Conservation (phyloP, 352 stramenopile genomes). For the Aphanomyces euteiches region DNA sequence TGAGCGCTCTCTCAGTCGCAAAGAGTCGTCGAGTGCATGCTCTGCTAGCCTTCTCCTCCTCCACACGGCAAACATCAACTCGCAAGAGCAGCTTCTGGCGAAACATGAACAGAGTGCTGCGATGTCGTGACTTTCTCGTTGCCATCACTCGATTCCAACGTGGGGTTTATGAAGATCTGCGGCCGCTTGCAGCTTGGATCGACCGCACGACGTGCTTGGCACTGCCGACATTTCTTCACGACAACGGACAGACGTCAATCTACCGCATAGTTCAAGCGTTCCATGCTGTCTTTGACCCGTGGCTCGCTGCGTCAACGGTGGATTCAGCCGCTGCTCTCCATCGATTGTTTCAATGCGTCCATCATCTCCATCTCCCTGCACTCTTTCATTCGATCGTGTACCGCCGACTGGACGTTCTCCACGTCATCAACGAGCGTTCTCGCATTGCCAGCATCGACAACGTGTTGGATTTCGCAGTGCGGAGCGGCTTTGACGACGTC, state of each 20-base stretch:
- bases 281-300: neutral
- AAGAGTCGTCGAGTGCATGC: too few relatives aligned
- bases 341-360: neutral
- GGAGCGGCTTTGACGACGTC: neutral
- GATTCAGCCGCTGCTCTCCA: neutral
- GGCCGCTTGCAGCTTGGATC: neutral
- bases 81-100: too few relatives aligned
- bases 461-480: neutral
- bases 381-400: neutral
- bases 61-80: too few relatives aligned
- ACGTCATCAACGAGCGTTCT: neutral
- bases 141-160: neutral
- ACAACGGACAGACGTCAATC: neutral
- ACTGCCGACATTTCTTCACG: neutral
- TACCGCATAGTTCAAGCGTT: conserved; percentile 1
- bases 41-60: too few relatives aligned
- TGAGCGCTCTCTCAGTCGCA: too few relatives aligned
- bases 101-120: neutral
- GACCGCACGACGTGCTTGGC: neutral
- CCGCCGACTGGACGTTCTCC: neutral
- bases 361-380: neutral
- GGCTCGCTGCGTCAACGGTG: neutral
- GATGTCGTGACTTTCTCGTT: neutral
- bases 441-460: neutral
- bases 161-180: neutral